Evolutionary conservation across 2,329 filamentous ascomycete species (phyloP), one percentile per base, ranked within the genome.

Genomic region (Pyricularia sp.): DNA sequence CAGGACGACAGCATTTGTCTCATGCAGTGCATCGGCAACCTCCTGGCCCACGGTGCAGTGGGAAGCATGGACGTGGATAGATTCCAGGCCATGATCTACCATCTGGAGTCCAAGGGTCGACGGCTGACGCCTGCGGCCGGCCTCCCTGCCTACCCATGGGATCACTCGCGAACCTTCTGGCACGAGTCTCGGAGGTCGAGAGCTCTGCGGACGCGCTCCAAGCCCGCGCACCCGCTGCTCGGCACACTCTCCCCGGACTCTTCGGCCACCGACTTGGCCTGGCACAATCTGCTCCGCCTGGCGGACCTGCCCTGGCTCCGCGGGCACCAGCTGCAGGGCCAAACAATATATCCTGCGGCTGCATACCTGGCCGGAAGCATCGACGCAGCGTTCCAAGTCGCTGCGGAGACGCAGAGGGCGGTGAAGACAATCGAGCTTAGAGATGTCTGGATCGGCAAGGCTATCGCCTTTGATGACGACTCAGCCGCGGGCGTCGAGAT

Each of bases 261-360:
- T 8, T 53, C 65, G 1, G 70, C 72, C 1, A 64, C 72, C 10
- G 68, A 71, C 4, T 72, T 74, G 2, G 65, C 68, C 8, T 74
- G 72, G 72, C 33, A 63, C 1, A 71, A 73, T 53, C 31, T 69
- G 2, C 67, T 74, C 9, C 66, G 66, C 1, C 62, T 68, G 0
- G 44, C 61, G 0, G 71, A 76, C 33, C 64, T 74, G 0, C 68
- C 71, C 0, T 81, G 79, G 79, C 67, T 81, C 1, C 53, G 67
- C 0, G 74, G 78, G 5, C 78, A 82, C 33, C 65, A 67, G 6
- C 22, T 72, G 19, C 71, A 75, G 19, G 70, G 71, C 0, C 68
- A 76, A 16, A 68, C 73, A 13, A 69, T 81, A 0, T 79, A 78
- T 35, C 79, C 79, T 19, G 44, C 35, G 6, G 55, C 65, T 9